Conservation (phyloP, 2,329 filamentous ascomycete species). For the Thielaviopsis ethacetica region DNA sequence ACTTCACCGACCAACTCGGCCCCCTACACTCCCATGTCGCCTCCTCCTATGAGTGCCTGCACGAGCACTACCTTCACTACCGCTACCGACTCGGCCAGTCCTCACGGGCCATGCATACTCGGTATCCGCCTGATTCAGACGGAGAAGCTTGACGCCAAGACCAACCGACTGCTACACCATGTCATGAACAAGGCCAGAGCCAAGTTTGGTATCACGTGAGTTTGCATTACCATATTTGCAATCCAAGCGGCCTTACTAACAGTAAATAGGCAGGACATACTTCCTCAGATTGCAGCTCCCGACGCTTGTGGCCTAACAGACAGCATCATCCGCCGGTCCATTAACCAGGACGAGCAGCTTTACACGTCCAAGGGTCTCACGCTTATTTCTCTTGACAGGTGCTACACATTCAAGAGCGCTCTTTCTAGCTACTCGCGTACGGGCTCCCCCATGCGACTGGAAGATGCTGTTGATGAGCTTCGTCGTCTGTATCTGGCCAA, state of each 20-base stretch:
- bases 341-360: conserved; percentile 43
- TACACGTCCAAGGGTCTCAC: conserved; percentile 44
- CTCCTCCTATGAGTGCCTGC: conserved; percentile 31
- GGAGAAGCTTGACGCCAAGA: conserved; percentile 27
- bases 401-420: conserved; percentile 48
- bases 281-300: conserved; percentile 28
- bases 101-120: conserved; percentile 23
- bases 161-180: conserved; percentile 30
- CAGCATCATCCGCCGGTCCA: conserved; percentile 38
- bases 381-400: conserved; percentile 41
- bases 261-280: conserved; percentile 23
- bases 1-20: conserved; percentile 14
- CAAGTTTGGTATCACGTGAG: conserved; percentile 20
- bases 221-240: background rate
- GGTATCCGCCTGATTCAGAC: conserved; percentile 36
- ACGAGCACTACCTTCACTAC: conserved; percentile 28
- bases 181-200: conserved; percentile 36
- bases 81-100: conserved; percentile 17
- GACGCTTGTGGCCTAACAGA: conserved; percentile 29
- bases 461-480: conserved; percentile 47
- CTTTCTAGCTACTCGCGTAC: conserved; percentile 39
- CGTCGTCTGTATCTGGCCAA: conserved; percentile 40
- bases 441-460: conserved; percentile 28
- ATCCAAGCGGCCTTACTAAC: background rate
- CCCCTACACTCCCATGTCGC: conserved; percentile 21